Percentiles rank a stretch among this genome's conserved stretches.
phyloP scores from a whole-genome alignment of 225 moss, liverwort and hornwort genomes.

The Asterella californica region DNA sequence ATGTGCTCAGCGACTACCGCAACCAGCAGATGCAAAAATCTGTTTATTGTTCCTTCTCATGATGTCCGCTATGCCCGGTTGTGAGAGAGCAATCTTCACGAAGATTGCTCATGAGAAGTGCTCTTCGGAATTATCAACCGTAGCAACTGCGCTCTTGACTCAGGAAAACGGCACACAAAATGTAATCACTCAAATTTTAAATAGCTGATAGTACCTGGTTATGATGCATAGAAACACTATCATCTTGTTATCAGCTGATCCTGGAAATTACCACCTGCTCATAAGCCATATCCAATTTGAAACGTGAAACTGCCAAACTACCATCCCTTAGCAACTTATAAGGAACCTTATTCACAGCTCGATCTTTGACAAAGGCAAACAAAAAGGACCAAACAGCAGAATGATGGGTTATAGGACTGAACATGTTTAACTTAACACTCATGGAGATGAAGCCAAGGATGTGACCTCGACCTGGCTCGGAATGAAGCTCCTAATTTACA shows the following conservation, averaged over 20 bases:
- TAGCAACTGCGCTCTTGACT: background rate
- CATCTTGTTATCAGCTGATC: conserved; percentile 71
- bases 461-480: conserved; percentile 63
- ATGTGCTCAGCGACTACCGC: conserved; percentile 59
- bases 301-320: conserved; percentile 59
- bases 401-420: too few species aligned
- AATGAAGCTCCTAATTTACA: conserved; percentile 60
- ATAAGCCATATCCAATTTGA: conserved; percentile 50
- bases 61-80: conserved; percentile 75
- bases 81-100: conserved; percentile 56
- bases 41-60: conserved; percentile 65
- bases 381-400: too few species aligned
- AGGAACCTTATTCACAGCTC: too few species aligned
- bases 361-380: too few species aligned
- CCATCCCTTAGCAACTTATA: background rate
- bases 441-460: background rate
- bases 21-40: conserved; percentile 81
- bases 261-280: conserved; percentile 69
- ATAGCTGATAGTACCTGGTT: conserved; percentile 37
- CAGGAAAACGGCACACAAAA: background rate
- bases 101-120: conserved; percentile 36
- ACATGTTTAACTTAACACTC: too few species aligned
- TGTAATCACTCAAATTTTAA: background rate
- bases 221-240: conserved; percentile 57
- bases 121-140: conserved; percentile 36